These are phyloP conservation scores for Sarocladiaceae sp. DNA, from an alignment of 2,329 filamentous ascomycete species.

Conservation along the genomic window DNA sequence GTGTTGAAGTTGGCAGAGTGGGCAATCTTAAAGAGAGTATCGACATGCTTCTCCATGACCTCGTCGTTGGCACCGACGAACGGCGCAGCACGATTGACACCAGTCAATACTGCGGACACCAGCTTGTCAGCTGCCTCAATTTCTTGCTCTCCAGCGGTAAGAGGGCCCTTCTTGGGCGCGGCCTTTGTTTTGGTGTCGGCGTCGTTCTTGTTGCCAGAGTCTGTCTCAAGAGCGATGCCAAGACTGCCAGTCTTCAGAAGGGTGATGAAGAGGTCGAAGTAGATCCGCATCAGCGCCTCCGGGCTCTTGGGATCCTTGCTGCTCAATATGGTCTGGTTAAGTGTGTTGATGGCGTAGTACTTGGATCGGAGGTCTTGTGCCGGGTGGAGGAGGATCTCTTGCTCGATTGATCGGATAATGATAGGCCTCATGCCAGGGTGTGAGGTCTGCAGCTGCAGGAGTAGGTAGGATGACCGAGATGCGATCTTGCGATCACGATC, in stretches of 20 bases:
- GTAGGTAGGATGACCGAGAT: constrained; percentile 84
- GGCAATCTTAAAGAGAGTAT: constrained; percentile 92
- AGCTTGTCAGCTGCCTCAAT: constrained; percentile 74
- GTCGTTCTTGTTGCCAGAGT: constrained; percentile 4
- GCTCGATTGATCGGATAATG: constrained; percentile 79
- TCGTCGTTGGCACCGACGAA: constrained; percentile 76
- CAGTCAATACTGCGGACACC: constrained; percentile 84
- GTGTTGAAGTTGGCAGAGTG: constrained; percentile 99
- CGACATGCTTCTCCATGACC: constrained; percentile 75
- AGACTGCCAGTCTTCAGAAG: constrained; percentile 62
- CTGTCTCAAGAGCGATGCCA: constrained; percentile 24
- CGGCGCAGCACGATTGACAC: constrained; percentile 92
- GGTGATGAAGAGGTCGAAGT: constrained; percentile 83
- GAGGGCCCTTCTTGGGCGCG: constrained; percentile 11
- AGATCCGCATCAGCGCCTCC: constrained; percentile 78
- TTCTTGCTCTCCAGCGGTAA: constrained; percentile 51
- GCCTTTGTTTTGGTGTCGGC: constrained; percentile 25
- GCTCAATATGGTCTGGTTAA: constrained; percentile 94
- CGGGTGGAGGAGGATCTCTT: constrained; percentile 80
- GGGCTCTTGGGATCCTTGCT: constrained; percentile 77
- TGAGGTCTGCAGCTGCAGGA: constrained; percentile 84
- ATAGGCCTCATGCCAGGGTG: constrained; percentile 94
- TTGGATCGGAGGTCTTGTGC: constrained; percentile 84
- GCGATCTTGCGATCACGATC: constrained; percentile 95
- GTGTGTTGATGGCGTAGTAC: constrained; percentile 93